Conservation (phyloP, 495 filamentous ascomycete species). For the Podospora pseudocomata region DNA sequence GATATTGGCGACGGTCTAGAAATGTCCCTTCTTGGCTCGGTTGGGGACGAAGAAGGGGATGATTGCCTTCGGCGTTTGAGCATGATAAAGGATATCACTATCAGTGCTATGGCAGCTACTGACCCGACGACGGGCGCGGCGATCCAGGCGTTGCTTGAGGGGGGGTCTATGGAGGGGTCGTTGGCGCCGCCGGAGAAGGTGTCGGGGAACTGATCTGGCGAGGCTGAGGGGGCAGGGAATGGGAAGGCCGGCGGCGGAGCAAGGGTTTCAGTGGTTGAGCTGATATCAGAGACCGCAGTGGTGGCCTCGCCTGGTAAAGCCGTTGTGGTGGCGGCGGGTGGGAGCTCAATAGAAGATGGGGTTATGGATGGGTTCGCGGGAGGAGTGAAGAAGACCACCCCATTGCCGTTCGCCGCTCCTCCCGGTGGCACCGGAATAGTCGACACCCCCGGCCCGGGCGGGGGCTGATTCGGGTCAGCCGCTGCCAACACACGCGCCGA, state of each 20-base stretch:
- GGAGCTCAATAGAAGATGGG: background rate
- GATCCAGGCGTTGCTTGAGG: constrained; percentile 34
- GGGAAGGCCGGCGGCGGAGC: constrained; percentile 4
- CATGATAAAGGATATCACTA: constrained; percentile 36
- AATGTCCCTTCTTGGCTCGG: constrained; percentile 4
- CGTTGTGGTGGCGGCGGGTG: background rate
- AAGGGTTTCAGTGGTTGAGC: background rate
- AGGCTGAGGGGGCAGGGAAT: constrained; percentile 3
- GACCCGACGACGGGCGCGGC: constrained; percentile 40
- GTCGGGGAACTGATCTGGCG: constrained; percentile 1
- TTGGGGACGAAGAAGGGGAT: background rate
- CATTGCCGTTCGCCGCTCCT: constrained; percentile 1
- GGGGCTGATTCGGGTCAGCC: constrained; percentile 1
- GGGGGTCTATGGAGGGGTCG: background rate
- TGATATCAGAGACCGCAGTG: background rate
- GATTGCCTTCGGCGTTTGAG: constrained; percentile 31
- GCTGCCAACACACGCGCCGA: constrained; percentile 26
- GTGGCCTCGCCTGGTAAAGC: background rate
- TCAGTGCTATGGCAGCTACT: constrained; percentile 34
- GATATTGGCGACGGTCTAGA: constrained; percentile 17
- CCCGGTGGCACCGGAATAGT: constrained; percentile 13
- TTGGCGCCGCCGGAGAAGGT: background rate
- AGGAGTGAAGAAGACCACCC: constrained; percentile 27
- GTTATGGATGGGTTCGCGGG: constrained; percentile 12
- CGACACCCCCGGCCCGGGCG: constrained; percentile 13